A percentile compares a stretch with the other conserved stretches of the same genome.
Evolutionary conservation across 164 flowering plant genomes (phyloP).

Genomic region (Liquidambar formosana): DNA sequence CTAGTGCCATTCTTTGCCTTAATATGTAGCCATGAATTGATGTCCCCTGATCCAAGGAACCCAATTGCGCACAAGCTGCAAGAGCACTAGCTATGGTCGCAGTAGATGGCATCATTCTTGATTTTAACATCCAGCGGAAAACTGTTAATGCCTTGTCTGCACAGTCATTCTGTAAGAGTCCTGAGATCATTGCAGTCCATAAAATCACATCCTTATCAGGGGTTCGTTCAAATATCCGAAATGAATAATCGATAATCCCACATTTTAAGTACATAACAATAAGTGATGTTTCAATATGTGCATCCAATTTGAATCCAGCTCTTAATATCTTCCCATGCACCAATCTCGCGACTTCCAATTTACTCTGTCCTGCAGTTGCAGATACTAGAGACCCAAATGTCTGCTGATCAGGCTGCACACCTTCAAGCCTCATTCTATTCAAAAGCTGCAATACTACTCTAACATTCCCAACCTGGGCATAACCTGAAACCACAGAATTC

Average conservation of each 20-base stretch:
- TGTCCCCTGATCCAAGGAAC: constrained; percentile 44
- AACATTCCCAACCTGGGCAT: constrained; percentile 43
- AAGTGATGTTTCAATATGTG: constrained; percentile 52
- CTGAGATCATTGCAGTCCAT: constrained; percentile 83
- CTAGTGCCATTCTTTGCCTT: constrained; percentile 47
- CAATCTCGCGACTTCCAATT: constrained; percentile 42
- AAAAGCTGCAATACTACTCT: constrained; percentile 43
- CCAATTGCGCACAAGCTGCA: constrained; percentile 75
- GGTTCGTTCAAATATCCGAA: constrained; percentile 39
- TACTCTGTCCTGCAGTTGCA: constrained; percentile 31
- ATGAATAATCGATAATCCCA: constrained; percentile 39
- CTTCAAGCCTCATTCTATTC: constrained; percentile 48
- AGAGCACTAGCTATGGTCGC: constrained; percentile 66
- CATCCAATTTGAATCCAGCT: constrained; percentile 44
- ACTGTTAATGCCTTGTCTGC: constrained; percentile 52
- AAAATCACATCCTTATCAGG: constrained; percentile 54
- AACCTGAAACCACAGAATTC: constrained; percentile 73
- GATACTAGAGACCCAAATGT: constrained; percentile 51
- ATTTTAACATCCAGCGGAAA: constrained; percentile 52
- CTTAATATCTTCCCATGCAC: constrained; percentile 63
- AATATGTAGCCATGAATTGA: constrained; percentile 69
- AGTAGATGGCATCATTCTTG: constrained; percentile 46
- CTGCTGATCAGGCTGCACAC: constrained; percentile 55
- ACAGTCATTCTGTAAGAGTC: constrained; percentile 62
- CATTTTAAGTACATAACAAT: constrained; percentile 66